A percentile compares a stretch with the other conserved stretches of the same genome.
Conservation (phyloP, 495 filamentous ascomycete species). For the Podospora fimiseda region DNA sequence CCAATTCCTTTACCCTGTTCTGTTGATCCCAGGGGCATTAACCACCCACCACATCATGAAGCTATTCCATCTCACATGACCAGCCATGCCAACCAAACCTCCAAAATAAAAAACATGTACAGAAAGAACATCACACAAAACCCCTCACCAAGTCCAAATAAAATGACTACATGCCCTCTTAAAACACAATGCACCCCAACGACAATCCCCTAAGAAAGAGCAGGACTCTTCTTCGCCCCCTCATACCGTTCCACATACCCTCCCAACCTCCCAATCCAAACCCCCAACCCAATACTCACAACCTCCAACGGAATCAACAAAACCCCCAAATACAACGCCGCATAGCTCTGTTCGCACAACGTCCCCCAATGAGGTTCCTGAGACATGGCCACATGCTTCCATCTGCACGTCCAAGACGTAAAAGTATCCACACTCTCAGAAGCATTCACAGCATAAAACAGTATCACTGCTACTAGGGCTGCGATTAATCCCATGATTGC, state of each 20-base stretch:
- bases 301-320: slow-evolving; percentile 48
- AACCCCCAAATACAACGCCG: slow-evolving; percentile 44
- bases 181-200: neutral
- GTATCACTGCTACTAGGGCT: slow-evolving; percentile 43
- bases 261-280: slow-evolving; percentile 34
- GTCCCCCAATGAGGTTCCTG: slow-evolving; percentile 41
- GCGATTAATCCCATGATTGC: slow-evolving; percentile 38
- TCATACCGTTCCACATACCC: slow-evolving; percentile 26
- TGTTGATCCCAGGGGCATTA: too few relatives aligned
- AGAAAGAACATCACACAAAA: neutral
- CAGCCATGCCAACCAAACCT: neutral
- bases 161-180: neutral
- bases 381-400: slow-evolving; percentile 40
- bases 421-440: slow-evolving; percentile 41
- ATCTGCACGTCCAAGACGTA: slow-evolving; percentile 52
- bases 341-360: slow-evolving; percentile 45
- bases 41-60: too few relatives aligned
- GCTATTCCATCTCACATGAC: too few relatives aligned
- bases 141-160: neutral
- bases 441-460: slow-evolving; percentile 50
- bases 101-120: neutral
- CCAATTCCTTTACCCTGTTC: too few relatives aligned
- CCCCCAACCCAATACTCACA: slow-evolving; percentile 32
- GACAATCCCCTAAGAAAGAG: slow-evolving; percentile 3
- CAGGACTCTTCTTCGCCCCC: slow-evolving; percentile 20